Evolutionary conservation across 371 early-diverging fungal species (phyloP).

Genomic region (Apophysomyces ossiformis): DNA sequence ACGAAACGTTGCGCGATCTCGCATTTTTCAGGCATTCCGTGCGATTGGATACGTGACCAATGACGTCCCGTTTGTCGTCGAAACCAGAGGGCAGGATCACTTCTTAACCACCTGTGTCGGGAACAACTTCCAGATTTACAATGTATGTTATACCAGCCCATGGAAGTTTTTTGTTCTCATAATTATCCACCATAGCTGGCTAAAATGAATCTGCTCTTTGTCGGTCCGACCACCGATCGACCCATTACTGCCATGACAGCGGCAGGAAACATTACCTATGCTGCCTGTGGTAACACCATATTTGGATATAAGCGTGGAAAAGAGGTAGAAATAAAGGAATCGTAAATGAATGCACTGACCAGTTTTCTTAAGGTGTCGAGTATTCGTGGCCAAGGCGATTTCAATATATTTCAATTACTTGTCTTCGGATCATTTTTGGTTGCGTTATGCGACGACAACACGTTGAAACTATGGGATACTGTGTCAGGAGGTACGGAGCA

Average conservation of each 20-base stretch:
- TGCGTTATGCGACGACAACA: conserved; percentile 82
- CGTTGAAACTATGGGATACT: conserved; percentile 78
- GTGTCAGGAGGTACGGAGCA: conserved; percentile 61
- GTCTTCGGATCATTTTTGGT: conserved; percentile 81
- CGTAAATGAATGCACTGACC: background rate
- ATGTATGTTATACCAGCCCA: conserved; percentile 44
- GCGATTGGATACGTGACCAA: conserved; percentile 90
- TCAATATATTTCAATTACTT: conserved; percentile 51
- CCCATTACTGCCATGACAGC: conserved; percentile 82
- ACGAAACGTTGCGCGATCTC: conserved; percentile 36
- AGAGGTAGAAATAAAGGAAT: conserved; percentile 46
- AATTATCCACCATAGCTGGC: conserved; percentile 28
- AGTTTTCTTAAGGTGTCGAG: conserved; percentile 27
- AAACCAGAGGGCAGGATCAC: conserved; percentile 76
- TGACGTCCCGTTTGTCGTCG: conserved; percentile 78
- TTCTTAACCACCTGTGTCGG: conserved; percentile 89
- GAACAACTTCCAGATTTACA: conserved; percentile 86
- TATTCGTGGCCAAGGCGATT: conserved; percentile 37
- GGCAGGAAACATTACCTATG: conserved; percentile 73
- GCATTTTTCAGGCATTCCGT: conserved; percentile 83
- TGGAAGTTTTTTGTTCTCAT: background rate
- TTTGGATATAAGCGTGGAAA: conserved; percentile 76
- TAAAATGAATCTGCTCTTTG: conserved; percentile 47
- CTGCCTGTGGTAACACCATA: conserved; percentile 70
- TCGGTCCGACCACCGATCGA: conserved; percentile 71